Conservation (phyloP, 208 protist species). For the Acanthamoeba lugdunensis region DNA sequence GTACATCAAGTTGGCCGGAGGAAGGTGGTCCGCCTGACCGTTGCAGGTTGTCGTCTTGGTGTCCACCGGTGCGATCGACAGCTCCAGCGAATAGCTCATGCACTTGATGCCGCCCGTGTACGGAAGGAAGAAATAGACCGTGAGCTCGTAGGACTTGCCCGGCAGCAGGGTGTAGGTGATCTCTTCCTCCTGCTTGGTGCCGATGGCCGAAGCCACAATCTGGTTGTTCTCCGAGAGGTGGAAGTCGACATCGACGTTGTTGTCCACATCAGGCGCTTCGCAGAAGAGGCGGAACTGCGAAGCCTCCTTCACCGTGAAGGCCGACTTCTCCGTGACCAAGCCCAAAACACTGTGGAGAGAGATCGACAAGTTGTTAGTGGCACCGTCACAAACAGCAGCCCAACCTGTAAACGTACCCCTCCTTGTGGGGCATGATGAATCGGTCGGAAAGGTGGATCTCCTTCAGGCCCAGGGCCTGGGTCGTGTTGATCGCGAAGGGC, state of each 20-base stretch:
- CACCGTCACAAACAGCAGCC: not conserved
- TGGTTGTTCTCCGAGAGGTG: slow-evolving; percentile 30
- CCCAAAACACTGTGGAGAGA: not conserved
- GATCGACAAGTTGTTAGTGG: not conserved
- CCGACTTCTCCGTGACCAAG: slow-evolving; percentile 35
- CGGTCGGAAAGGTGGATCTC: slow-evolving; percentile 50
- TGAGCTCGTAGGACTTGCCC: slow-evolving; percentile 20
- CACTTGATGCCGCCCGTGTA: not conserved
- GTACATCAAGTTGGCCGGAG: slow-evolving; percentile 16
- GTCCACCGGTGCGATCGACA: not conserved
- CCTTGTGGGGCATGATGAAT: slow-evolving; percentile 42
- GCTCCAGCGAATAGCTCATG: slow-evolving; percentile 42
- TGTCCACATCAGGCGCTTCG: slow-evolving; percentile 38
- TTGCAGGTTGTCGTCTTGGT: not conserved
- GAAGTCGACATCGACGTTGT: slow-evolving; percentile 68
- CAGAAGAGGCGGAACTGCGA: slow-evolving; percentile 66
- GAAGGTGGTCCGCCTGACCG: slow-evolving; percentile 46
- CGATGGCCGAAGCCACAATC: slow-evolving; percentile 45
- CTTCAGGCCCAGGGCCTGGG: not conserved
- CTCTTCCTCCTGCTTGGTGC: slow-evolving; percentile 62
- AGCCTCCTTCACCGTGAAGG: slow-evolving; percentile 5
- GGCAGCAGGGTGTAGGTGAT: slow-evolving; percentile 40
- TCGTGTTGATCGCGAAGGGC: slow-evolving; percentile 56
- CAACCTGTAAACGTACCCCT: not conserved
- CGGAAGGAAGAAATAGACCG: slow-evolving; percentile 40